Conservation (phyloP, 495 filamentous ascomycete genomes). For the Penicillium subrubescens region DNA sequence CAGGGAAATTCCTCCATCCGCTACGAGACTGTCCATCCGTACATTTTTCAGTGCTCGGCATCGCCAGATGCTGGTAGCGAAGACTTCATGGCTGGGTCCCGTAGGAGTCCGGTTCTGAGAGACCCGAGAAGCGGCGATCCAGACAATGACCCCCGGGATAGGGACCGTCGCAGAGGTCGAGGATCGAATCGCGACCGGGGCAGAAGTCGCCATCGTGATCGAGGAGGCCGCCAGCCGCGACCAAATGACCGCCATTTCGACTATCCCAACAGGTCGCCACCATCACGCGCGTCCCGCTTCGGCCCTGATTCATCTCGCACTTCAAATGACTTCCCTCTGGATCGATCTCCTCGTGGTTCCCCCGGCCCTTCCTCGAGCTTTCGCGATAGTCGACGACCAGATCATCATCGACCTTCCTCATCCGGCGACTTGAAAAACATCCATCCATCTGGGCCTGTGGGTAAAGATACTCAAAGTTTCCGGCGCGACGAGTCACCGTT, state of each 20-base stretch:
- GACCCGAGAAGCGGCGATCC: slow-evolving; percentile 56
- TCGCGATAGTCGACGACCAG: slow-evolving; percentile 18
- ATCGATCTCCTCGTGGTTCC: slow-evolving; percentile 34
- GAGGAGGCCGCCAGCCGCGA: slow-evolving; percentile 33
- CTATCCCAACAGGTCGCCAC: slow-evolving; percentile 39
- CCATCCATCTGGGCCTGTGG: slow-evolving; percentile 18
- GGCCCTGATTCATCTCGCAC: slow-evolving; percentile 35
- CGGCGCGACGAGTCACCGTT: slow-evolving; percentile 39
- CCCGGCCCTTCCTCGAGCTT: slow-evolving; percentile 28
- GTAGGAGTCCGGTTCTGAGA: slow-evolving; percentile 59
- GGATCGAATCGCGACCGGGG: slow-evolving; percentile 43
- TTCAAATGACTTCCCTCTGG: slow-evolving; percentile 35
- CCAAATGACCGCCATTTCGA: slow-evolving; percentile 37
- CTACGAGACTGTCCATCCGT: slow-evolving; percentile 11
- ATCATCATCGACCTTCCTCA: slow-evolving; percentile 15
- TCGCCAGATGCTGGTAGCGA: slow-evolving; percentile 47
- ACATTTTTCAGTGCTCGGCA: slow-evolving; percentile 11
- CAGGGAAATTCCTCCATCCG: slow-evolving; percentile 1
- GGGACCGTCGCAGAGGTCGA: slow-evolving; percentile 43
- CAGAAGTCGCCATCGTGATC: slow-evolving; percentile 37
- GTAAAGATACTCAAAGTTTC: slow-evolving; percentile 24
- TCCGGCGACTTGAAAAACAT: slow-evolving; percentile 25
- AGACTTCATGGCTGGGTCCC: slow-evolving; percentile 58
- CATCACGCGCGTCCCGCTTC: slow-evolving; percentile 36
- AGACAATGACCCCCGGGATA: slow-evolving; percentile 44